Base-by-base conservation (phyloP, 129 eudicot species). In the Flaveria sonorensis region DNA sequence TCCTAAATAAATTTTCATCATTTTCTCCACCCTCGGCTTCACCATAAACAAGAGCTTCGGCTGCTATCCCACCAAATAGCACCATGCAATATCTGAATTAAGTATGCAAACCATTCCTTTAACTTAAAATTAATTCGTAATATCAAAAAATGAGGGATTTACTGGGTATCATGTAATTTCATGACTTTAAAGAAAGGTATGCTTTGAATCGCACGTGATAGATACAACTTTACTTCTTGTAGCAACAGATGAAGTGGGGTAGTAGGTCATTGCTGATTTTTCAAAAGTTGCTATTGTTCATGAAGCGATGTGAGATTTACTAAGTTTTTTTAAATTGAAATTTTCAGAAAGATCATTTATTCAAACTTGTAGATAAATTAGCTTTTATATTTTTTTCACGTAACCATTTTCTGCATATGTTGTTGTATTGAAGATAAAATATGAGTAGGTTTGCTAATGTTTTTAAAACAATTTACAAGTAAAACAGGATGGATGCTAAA, bases 11-110 rank as follows among this genome's bases (percentile, higher is more conserved):
- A 79, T 92, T 92, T 83, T 92, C 98, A 78, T 92, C 98, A 53
- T 92, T 92, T 43, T 92, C 98, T 78, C 98, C 98, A 30, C 98
- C 98, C 74, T 89, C 96, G 24, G 96, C 98, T 83, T 92, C 98
- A 23, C 98, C 98, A 63, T 92, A 92, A 42, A 92, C 92, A 42
- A 92, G 93, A 77, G 98, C 96, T 82, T 92, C 98, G n/a, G 98
- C 96, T 47, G 96, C 98, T 81, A 92, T 92, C 36, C 96, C 98
- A 62, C 89, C 96, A 80, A 92, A 92, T 53, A 92, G 87, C 77
- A 92, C 98, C 98, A 90, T 92, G 81, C 94, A 90, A 75, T 92
- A 92, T 85, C 96, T 92, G 85, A 80, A 36, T 51, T 79, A 65
- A 46, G 64, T 48, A 48, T 42, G 12, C 63, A 71, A 16, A 30